Conservation (phyloP, 306 rosid genomes). For the Trichosanthes truncata region DNA sequence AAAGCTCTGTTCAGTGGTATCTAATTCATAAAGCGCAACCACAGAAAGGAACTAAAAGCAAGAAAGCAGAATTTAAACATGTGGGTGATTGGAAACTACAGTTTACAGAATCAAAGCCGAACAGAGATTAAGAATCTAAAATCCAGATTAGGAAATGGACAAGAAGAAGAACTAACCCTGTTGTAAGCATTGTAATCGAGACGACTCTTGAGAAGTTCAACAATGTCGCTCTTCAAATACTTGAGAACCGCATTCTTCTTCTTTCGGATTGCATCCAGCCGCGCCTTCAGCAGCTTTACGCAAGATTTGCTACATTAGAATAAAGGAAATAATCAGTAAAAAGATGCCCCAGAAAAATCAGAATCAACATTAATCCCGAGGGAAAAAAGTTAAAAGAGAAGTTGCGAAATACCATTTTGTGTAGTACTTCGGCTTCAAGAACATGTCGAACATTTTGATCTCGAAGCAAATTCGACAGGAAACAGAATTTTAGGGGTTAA, state of each 20-base stretch:
- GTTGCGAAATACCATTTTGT: not conserved
- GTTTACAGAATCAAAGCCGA: not conserved
- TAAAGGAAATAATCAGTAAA: not conserved
- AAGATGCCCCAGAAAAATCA: slow-evolving; percentile 5
- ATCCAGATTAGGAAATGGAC: not conserved
- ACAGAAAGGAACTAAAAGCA: not conserved
- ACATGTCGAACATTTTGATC: not conserved
- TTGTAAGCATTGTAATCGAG: slow-evolving; percentile 47
- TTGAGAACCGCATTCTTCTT: slow-evolving; percentile 41
- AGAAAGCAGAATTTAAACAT: not conserved
- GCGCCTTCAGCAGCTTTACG: slow-evolving; percentile 26
- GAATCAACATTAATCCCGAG: slow-evolving; percentile 10
- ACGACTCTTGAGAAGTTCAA: slow-evolving; percentile 49
- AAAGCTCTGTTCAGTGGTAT: not conserved
- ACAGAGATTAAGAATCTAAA: not conserved
- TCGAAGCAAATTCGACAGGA: not conserved
- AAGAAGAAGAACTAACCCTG: slow-evolving; percentile 35
- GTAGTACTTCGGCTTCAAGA: slow-evolving; percentile 3
- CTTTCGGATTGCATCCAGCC: slow-evolving; percentile 38
- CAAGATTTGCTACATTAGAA: slow-evolving; percentile 36
- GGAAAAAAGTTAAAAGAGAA: not conserved
- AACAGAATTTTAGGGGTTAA: slow-evolving; percentile 4
- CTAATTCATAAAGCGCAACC: not conserved
- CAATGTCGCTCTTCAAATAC: slow-evolving; percentile 50
- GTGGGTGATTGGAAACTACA: not conserved